Evolutionary conservation across 345 rosid genomes (phyloP).

Genomic region (Kernera saxatilis): DNA sequence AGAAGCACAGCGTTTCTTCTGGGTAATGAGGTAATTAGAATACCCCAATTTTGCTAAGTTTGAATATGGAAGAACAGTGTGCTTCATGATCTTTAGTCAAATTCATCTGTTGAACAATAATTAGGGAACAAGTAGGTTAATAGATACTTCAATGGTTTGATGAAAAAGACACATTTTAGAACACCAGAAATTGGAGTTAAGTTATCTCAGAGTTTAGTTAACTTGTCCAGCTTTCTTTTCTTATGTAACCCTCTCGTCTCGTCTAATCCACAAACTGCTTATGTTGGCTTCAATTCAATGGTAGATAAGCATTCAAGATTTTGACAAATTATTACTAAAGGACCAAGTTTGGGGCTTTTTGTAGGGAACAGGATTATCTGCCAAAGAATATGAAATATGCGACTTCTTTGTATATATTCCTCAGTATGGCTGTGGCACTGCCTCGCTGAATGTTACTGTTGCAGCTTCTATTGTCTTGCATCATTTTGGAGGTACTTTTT

Average conservation of each 20-base stretch:
- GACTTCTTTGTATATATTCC: slow-evolving; percentile 92
- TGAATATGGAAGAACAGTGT: neutral
- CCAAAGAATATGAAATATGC: slow-evolving; percentile 86
- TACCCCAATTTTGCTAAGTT: too few species aligned
- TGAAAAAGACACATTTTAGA: neutral
- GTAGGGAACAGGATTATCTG: slow-evolving; percentile 87
- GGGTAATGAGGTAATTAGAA: slow-evolving; percentile 71
- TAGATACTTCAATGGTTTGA: neutral
- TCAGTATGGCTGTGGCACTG: slow-evolving; percentile 91
- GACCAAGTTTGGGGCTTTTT: neutral
- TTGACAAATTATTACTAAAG: neutral
- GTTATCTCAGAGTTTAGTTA: neutral
- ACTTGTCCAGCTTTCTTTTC: neutral
- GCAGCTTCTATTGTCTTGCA: slow-evolving; percentile 96
- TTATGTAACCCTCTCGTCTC: too few species aligned
- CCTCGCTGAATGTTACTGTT: slow-evolving; percentile 88
- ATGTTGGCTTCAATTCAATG: neutral
- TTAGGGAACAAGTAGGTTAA: neutral
- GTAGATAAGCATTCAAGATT: neutral
- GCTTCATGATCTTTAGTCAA: neutral
- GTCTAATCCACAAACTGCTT: neutral
- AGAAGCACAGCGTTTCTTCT: slow-evolving; percentile 87
- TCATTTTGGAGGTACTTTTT: slow-evolving; percentile 79
- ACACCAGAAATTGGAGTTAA: neutral
- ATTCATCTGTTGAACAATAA: neutral